A percentile compares a stretch with the other conserved stretches of the same genome.
These are phyloP conservation scores for Lactifluus piperatus DNA, from an alignment of 768 basidiomycete species.

Conservation along the genomic window DNA sequence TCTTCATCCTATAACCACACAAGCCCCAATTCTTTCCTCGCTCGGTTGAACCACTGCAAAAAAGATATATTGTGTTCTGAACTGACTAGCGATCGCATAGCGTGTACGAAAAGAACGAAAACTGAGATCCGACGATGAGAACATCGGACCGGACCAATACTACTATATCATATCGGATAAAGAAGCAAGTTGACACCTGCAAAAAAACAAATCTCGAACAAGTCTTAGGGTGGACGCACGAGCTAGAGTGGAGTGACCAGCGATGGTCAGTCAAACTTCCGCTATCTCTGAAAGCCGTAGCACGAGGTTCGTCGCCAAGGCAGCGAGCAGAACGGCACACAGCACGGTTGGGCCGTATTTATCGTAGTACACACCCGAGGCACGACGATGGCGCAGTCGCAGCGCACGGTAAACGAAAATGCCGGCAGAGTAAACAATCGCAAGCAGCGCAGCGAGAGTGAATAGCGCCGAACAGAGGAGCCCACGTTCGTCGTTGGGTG, in stretches of 20 bases:
- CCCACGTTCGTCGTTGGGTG: constrained; percentile 61
- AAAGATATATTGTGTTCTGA: not conserved
- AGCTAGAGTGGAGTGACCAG: not conserved
- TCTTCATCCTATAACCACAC: not conserved
- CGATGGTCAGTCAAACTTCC: not conserved
- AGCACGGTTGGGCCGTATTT: constrained; percentile 77
- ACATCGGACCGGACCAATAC: not conserved
- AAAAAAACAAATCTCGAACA: not conserved
- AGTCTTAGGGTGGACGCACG: not conserved
- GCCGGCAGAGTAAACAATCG: constrained; percentile 78
- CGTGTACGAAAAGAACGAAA: not conserved
- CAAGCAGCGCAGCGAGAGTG: constrained; percentile 79
- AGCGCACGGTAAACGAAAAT: constrained; percentile 74
- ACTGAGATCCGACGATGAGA: not conserved
- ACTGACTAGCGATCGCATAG: not conserved
- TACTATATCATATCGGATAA: not conserved
- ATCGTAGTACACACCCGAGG: constrained; percentile 83
- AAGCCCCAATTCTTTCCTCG: not conserved
- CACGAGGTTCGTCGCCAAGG: constrained; percentile 68
- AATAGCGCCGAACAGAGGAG: constrained; percentile 84
- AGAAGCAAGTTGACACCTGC: not conserved
- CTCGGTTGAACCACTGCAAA: not conserved
- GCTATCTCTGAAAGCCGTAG: constrained; percentile 51
- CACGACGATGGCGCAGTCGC: constrained; percentile 57
- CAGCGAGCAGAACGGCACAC: constrained; percentile 57